Base-by-base conservation (phyloP, 2,329 filamentous ascomycete species). In the Fusarium veterinarium region DNA sequence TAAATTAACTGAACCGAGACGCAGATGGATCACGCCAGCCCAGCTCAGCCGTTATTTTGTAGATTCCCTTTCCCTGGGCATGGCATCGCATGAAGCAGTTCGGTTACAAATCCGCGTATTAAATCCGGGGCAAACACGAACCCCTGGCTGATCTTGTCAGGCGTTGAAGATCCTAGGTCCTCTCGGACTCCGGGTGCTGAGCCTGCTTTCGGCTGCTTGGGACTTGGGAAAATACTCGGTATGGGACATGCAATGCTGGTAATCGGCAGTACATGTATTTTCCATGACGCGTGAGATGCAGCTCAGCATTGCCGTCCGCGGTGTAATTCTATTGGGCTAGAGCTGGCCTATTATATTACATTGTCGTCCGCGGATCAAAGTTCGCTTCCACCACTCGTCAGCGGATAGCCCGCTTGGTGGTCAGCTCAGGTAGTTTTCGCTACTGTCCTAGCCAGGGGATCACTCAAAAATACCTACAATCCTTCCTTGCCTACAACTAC, bases 281-380 rank as follows among this genome's bases (percentile, higher is more conserved):
- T 35, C 37, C 30, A 60, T 31, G 41, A 61, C 31, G 35, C 30
- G 42, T 42, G 55, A 53, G 41, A 62, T 38, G 19, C 30, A 67
- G 31, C 35, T 38, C 30, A 38, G 10, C 23, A 35, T 28, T 42
- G 25, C 31, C 8, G 16, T 31, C 51, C 19, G 30, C 23, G 48
- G 37, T 67, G 65, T 68, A 67, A 49, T 68, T 67, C 65, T 68
- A 67, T 67, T 68, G 65, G 65, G 52, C n/a, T 38, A 38, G 28
- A 30, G 6, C 20, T 68, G 56, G 23, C 64, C 55, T 60, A 46
- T 67, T 60, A 60, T 25, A 52, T 60, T 60, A 31, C 38, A 46
- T 45, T 37, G 28, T 13, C 16, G 20, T 23, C 33, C 20, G 14
- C 33, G 16, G 57, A 62, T 31, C 8, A 17, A 37, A 28, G 31